Base-by-base conservation (phyloP, 2,329 filamentous ascomycete genomes). In the Xylaria digitata region DNA sequence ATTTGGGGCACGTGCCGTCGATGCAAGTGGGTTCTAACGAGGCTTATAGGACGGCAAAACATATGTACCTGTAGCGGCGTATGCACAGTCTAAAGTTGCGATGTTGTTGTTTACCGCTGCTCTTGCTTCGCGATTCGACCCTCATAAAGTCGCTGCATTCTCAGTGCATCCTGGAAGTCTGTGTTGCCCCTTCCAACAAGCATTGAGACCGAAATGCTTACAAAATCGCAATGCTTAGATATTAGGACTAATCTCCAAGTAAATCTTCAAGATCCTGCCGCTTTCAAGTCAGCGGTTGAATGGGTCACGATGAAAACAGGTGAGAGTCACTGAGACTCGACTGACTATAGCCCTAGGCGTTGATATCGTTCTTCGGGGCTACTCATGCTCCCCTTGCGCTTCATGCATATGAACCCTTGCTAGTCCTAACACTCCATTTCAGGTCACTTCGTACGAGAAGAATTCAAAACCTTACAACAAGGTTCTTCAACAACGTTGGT, bases 81-180 rank as follows among this genome's bases (percentile, higher is more conserved):
- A 61, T 15, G 59, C 49, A n/a, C 37, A 48, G 19, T 61, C 59
- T 13, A 61, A 61, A 61, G 59, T 34, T 26, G 59, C 59, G 1
- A 54, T 61, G 49, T 8, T 61, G 40, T 21, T 61, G 30, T 61
- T 54, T 19, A 61, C 49, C 50, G 42, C 42, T 26, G 59, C 49
- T 26, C 59, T 61, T 46, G 59, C 59, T 21, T 54, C 59, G 30
- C 59, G 59, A n/a, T 61, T 61, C n/a, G 49, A 61, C 17, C 49
- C 59, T 40, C 59, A 26, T 7, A 54, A 46, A 46, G 40, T 61
- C 7, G 50, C 59, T 26, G 23, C 49, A 23, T 61, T 61, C 19
- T 61, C 59, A 9, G 59, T 61, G 26, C 59, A 61, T 32, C 59
- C 59, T 8, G 59, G 59, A 54, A 61, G 59, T 61, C 6, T 6